These are phyloP conservation scores for Blastomyces gilchristii DNA, from an alignment of 2,329 filamentous ascomycete species.

Conservation along the genomic window DNA sequence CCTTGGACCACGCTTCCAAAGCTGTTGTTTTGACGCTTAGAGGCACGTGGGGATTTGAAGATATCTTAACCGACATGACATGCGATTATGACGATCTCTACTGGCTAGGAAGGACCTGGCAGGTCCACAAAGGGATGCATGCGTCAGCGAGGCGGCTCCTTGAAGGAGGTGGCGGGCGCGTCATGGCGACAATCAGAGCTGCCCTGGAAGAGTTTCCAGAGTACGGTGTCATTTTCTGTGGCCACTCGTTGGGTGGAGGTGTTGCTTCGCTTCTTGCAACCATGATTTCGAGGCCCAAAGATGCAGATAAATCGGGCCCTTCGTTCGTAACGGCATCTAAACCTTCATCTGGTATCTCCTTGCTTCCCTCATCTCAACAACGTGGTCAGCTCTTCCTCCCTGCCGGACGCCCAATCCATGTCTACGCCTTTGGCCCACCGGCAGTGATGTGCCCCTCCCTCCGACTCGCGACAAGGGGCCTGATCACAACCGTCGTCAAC, in stretches of 20 bases:
- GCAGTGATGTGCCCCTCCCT: slow-evolving; percentile 61
- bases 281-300: slow-evolving; percentile 55
- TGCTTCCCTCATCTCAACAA: slow-evolving; percentile 27
- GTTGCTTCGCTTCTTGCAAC: slow-evolving; percentile 61
- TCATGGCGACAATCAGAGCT: slow-evolving; percentile 55
- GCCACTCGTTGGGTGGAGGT: slow-evolving; percentile 58
- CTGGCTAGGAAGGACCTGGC: slow-evolving; percentile 55
- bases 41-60: slow-evolving; percentile 63
- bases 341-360: slow-evolving; percentile 27
- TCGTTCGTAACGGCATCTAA: slow-evolving; percentile 52
- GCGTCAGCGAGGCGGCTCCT: slow-evolving; percentile 58
- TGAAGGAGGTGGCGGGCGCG: slow-evolving; percentile 56
- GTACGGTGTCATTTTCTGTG: slow-evolving; percentile 60
- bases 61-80: slow-evolving; percentile 62
- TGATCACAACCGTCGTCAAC: slow-evolving; percentile 66
- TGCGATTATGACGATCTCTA: slow-evolving; percentile 52
- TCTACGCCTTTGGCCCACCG: slow-evolving; percentile 68
- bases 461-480: slow-evolving; percentile 57
- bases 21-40: slow-evolving; percentile 63
- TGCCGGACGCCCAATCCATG: slow-evolving; percentile 60
- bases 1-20: slow-evolving; percentile 59
- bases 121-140: slow-evolving; percentile 65
- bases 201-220: slow-evolving; percentile 56
- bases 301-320: slow-evolving; percentile 38
- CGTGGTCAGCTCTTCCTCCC: slow-evolving; percentile 45